phyloP scores from a whole-genome alignment of 2,329 filamentous ascomycete genomes.

The Exophiala aquamarina region DNA sequence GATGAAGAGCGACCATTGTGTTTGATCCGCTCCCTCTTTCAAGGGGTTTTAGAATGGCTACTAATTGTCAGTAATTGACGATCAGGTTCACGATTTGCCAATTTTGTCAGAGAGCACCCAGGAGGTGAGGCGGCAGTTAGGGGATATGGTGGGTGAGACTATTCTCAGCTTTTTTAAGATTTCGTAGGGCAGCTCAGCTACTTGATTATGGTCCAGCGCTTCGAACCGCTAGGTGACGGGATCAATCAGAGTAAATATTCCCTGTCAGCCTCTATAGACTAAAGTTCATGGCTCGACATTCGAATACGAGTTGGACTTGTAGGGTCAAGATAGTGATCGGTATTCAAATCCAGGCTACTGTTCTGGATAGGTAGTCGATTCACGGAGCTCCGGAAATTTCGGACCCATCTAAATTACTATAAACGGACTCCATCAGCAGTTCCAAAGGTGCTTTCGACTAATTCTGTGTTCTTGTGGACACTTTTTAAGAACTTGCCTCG shows the following conservation, averaged over 20 bases:
- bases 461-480: background rate
- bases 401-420: no score
- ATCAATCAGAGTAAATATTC: conserved; percentile 3
- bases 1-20: no score
- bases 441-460: background rate
- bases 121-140: conserved; percentile 32
- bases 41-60: no score
- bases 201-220: conserved; percentile 14
- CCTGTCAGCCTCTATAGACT: background rate
- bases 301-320: conserved; percentile 6
- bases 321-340: background rate
- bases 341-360: no score
- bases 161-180: conserved; percentile 35
- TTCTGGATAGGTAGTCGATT: background rate
- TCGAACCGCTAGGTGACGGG: conserved; percentile 24
- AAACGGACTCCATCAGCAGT: background rate
- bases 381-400: no score
- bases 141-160: conserved; percentile 33
- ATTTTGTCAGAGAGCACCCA: conserved; percentile 31
- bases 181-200: conserved; percentile 27
- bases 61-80: conserved; percentile 35
- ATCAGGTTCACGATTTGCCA: conserved; percentile 33
- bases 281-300: background rate
- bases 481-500: background rate
- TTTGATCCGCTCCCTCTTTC: no score